A percentile compares a stretch with the other conserved stretches of the same genome.
Conservation (phyloP, 2,329 filamentous ascomycete species). For the Xylaria digitata region DNA sequence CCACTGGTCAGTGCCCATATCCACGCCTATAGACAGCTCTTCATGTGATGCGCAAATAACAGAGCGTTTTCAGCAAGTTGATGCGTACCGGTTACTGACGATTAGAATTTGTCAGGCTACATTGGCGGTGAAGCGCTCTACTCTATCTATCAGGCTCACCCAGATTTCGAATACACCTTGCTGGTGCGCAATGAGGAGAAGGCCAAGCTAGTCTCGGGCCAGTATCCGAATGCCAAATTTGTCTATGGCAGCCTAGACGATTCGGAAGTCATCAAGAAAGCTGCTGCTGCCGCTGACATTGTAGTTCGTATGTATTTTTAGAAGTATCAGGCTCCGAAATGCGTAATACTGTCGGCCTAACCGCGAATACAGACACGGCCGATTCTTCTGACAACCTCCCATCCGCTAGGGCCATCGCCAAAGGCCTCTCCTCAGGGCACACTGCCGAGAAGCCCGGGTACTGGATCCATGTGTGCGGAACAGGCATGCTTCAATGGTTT, state of each 20-base stretch:
- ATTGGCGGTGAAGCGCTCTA: constrained; percentile 64
- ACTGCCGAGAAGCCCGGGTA: constrained; percentile 58
- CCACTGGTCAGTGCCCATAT: constrained; percentile 52
- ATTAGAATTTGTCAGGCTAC: constrained; percentile 54
- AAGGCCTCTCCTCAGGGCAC: constrained; percentile 59
- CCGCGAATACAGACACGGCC: constrained; percentile 56
- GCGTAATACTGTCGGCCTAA: background rate
- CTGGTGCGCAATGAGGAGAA: constrained; percentile 62
- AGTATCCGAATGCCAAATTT: constrained; percentile 61
- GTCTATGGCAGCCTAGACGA: constrained; percentile 62
- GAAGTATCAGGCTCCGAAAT: background rate
- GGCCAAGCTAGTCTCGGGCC: constrained; percentile 55
- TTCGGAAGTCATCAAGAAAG: constrained; percentile 60
- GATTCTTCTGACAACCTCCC: constrained; percentile 60
- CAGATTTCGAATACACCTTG: constrained; percentile 59
- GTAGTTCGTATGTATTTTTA: constrained; percentile 58
- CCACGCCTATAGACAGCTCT: background rate
- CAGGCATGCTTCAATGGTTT: constrained; percentile 60
- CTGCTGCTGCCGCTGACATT: constrained; percentile 62
- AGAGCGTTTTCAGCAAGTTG: background rate
- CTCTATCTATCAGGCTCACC: constrained; percentile 56
- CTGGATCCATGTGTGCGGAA: constrained; percentile 64
- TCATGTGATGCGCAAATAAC: constrained; percentile 1
- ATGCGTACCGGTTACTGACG: constrained; percentile 8
- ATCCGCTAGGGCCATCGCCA: constrained; percentile 58